Base-by-base conservation (phyloP, 768 basidiomycete species). In the Lentinula boryana region DNA sequence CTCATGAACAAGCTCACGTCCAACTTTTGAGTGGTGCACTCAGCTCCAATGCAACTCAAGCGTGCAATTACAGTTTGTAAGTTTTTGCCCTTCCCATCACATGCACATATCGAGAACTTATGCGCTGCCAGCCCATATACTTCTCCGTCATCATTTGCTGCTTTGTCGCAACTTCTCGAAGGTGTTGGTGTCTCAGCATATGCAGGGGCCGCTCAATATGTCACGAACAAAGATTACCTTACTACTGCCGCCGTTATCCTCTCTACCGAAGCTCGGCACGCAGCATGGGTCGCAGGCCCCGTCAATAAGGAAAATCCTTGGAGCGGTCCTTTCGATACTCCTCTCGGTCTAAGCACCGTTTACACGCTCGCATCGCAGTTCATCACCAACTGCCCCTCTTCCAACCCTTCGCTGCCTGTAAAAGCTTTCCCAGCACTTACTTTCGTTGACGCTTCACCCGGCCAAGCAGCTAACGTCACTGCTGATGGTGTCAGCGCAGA, bases 51-150 rank as follows among this genome's bases (percentile, higher is more conserved):
- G 78, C 82, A 9, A 74, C 80, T 12, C 57, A 79, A 65, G 73
- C 83, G 1, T 90, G 88, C 75, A 70, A 75, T 16, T 90, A 90
- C 70, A 65, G 64, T 44, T 87, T 89, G 84, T 84, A 61, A 52
- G 81, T 72, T 3, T 27, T 15, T 12, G 4, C 5, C 3, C 21
- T 43, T 43, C 16, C 1, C 13, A n/a, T 1, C 41, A 36, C 38
- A 31, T 5, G 1, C 41, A 43, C 16, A 10, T 23, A 21, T 5
- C 23, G 0, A 21, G 3, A 0, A 9, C 44, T 9, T 10, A 1
- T 2, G 0, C 10, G 1, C 0, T 0, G 23, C n/a, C 56, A 78
- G 77, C 74, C 76, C 79, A 5, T 77, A 81, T 67, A 75, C 74
- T 36, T 76, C 79, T 56, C 72, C 80, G n/a, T 65, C 68, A 21